Conservation (phyloP, 2,329 filamentous ascomycete species). For the Epichloe sp. region DNA sequence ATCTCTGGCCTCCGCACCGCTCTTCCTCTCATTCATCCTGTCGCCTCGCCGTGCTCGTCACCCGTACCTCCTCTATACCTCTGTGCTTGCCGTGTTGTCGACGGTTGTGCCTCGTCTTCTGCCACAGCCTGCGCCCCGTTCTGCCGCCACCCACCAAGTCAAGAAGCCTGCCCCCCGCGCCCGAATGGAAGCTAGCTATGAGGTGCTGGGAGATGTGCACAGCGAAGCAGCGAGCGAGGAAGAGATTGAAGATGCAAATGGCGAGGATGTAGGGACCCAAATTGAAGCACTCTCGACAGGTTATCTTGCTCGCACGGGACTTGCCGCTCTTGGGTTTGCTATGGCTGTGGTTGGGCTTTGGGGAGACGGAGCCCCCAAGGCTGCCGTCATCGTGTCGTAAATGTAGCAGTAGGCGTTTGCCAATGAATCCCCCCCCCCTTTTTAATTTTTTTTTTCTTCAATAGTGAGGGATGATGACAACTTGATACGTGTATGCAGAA, state of each 20-base stretch:
- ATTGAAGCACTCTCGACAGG: constrained; percentile 42
- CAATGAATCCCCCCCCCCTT: background rate
- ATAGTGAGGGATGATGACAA: background rate
- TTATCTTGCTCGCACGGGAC: constrained; percentile 38
- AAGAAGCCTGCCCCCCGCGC: constrained; percentile 19
- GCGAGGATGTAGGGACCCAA: constrained; percentile 45
- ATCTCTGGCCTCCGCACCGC: constrained; percentile 53
- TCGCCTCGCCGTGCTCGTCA: constrained; percentile 66
- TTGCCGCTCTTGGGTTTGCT: constrained; percentile 43
- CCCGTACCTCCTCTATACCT: constrained; percentile 82
- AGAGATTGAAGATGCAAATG: constrained; percentile 42
- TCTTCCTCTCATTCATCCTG: constrained; percentile 65
- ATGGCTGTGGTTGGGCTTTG: constrained; percentile 53
- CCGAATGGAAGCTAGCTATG: constrained; percentile 59
- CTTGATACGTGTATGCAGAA: background rate
- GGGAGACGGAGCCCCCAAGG: constrained; percentile 41
- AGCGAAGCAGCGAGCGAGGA: constrained; percentile 37
- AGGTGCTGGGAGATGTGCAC: constrained; percentile 46
- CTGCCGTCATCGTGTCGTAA: constrained; percentile 21
- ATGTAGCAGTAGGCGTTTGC: background rate
- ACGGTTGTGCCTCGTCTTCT: constrained; percentile 38
- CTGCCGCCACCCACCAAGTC: constrained; percentile 14
- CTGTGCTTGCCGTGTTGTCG: constrained; percentile 52
- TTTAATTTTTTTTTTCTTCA: no score
- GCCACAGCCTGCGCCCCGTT: constrained; percentile 20